A percentile compares a stretch with the other conserved stretches of the same genome.
These are phyloP conservation scores for Benincasa hispida DNA, from an alignment of 306 rosid genomes.

Conservation along the genomic window DNA sequence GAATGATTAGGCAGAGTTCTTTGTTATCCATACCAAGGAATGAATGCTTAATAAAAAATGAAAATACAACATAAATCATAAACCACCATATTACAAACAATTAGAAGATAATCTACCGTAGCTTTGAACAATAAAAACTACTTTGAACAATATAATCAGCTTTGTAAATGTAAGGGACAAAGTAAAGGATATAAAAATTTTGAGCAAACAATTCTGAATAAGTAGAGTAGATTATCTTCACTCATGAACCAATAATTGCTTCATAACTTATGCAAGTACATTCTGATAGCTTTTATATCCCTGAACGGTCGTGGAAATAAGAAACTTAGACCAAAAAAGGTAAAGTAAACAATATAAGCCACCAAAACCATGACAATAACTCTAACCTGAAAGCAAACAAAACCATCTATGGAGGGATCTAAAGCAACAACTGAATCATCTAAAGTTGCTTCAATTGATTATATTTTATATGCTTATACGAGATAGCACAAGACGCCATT, in stretches of 20 bases:
- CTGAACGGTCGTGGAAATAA: constrained; percentile 30
- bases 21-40: background rate
- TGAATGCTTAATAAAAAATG: background rate
- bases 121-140: background rate
- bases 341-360: constrained; percentile 6
- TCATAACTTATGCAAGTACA: constrained; percentile 62
- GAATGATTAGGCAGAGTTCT: background rate
- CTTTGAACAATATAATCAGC: background rate
- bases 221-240: constrained; percentile 28
- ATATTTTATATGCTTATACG: constrained; percentile 46
- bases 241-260: constrained; percentile 77
- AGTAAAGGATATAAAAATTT: background rate
- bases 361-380: constrained; percentile 10
- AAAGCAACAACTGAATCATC: constrained; percentile 42
- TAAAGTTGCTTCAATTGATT: constrained; percentile 33
- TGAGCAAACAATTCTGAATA: background rate
- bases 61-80: background rate
- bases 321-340: constrained; percentile 8
- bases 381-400: constrained; percentile 66
- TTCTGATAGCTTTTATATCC: constrained; percentile 53
- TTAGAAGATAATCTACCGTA: background rate
- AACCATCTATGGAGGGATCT: constrained; percentile 59
- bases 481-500: constrained; percentile 71
- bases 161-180: background rate
- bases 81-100: background rate